Percentiles rank a stretch among this genome's conserved stretches.
phyloP scores from a whole-genome alignment of 768 basidiomycete genomes.

The Dentipellis fragilis region DNA sequence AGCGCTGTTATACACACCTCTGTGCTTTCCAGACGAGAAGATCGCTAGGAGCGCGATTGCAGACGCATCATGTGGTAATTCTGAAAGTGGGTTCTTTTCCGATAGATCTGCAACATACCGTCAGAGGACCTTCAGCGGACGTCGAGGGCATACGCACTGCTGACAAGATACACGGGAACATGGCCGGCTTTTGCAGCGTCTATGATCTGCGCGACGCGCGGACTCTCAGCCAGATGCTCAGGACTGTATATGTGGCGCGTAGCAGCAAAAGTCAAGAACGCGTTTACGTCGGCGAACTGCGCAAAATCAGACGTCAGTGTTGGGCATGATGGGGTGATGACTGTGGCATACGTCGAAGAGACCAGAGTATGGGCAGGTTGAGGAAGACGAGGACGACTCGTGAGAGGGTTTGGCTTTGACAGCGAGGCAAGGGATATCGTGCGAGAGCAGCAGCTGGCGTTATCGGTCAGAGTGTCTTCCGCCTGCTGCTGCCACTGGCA shows the following conservation, averaged over 20 bases:
- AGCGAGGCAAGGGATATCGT: conserved; percentile 56
- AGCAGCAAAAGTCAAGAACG: conserved; percentile 77
- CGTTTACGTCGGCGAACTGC: conserved; percentile 79
- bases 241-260: conserved; percentile 59
- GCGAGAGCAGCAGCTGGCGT: conserved; percentile 47
- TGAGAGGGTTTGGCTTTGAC: conserved; percentile 27
- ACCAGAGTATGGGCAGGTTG: conserved; percentile 30
- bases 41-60: conserved; percentile 51
- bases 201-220: conserved; percentile 59
- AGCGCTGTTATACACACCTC: conserved; percentile 33
- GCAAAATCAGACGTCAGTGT: not conserved
- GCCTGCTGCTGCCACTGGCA: conserved; percentile 1
- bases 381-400: conserved; percentile 7
- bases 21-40: conserved; percentile 64
- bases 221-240: conserved; percentile 49
- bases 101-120: conserved; percentile 51
- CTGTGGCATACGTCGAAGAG: conserved; percentile 59
- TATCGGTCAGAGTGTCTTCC: not conserved
- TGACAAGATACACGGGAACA: conserved; percentile 67
- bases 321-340: not conserved
- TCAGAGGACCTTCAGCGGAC: not conserved
- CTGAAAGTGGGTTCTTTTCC: conserved; percentile 72
- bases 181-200: conserved; percentile 63
- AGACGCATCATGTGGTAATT: conserved; percentile 51
- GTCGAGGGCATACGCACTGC: conserved; percentile 41